These are phyloP conservation scores for Pogostemon cablin DNA, from an alignment of 257 asterid species.

Conservation along the genomic window DNA sequence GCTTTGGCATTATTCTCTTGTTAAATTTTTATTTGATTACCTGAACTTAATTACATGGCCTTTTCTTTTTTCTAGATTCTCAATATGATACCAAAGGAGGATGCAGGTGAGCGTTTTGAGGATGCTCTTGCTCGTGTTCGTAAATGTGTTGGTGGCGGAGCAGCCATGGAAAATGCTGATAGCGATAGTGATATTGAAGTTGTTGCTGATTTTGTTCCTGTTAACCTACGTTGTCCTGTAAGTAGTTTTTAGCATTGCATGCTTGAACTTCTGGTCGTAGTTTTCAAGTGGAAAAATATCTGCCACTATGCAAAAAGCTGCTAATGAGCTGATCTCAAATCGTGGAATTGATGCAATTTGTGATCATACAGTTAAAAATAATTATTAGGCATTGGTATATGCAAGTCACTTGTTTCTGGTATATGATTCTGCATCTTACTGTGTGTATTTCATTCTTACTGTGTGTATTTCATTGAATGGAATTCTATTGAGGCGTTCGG, in stretches of 20 bases:
- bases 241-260: conserved; percentile 44
- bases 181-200: conserved; percentile 98
- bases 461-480: not conserved
- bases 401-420: not conserved
- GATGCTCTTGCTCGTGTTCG: conserved; percentile 91
- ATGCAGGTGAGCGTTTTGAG: conserved; percentile 88
- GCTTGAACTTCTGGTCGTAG: conserved; percentile 13
- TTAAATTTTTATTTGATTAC: conserved; percentile 24
- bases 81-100: conserved; percentile 76
- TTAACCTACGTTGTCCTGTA: conserved; percentile 99
- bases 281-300: conserved; percentile 8
- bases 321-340: conserved; percentile 25
- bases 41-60: conserved; percentile 17
- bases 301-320: conserved; percentile 6
- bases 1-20: conserved; percentile 23
- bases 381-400: not conserved
- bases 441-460: not conserved
- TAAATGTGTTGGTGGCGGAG: conserved; percentile 83
- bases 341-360: conserved; percentile 25
- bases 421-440: conserved; percentile 12
- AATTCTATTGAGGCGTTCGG: not conserved
- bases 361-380: not conserved
- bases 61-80: conserved; percentile 58
- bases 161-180: conserved; percentile 88
- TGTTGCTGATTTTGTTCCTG: conserved; percentile 92